Evolutionary conservation across 2,329 filamentous ascomycete genomes (phyloP).

Genomic region (Acrodontium crateriforme): DNA sequence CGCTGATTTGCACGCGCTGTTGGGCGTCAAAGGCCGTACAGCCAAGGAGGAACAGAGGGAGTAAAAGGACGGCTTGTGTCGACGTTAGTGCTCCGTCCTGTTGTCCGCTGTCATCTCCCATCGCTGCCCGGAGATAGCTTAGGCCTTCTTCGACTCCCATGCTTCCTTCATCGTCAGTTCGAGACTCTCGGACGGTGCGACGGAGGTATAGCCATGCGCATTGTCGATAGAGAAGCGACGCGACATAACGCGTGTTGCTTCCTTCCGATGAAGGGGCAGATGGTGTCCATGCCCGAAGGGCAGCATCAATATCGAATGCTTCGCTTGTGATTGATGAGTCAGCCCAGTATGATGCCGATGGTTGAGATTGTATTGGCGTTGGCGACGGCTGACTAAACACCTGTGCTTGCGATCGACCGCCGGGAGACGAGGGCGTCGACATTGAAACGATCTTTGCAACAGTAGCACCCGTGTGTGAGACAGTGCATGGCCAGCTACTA

Average conservation of each 20-base stretch:
- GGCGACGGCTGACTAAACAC: too few species aligned
- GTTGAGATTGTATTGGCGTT: too few species aligned
- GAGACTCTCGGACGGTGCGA: conserved; percentile 42
- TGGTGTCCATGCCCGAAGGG: conserved; percentile 56
- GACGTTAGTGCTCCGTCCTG: conserved; percentile 31
- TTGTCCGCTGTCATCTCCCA: conserved; percentile 14
- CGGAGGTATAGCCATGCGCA: conserved; percentile 51
- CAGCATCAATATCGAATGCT: conserved; percentile 61
- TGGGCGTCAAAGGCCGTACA: conserved; percentile 43
- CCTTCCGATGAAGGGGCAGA: too few species aligned
- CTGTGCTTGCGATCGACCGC: too few species aligned
- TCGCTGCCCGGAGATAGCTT: conserved; percentile 40
- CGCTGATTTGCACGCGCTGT: conserved; percentile 42
- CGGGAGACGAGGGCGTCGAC: too few species aligned
- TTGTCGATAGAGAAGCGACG: conserved; percentile 47
- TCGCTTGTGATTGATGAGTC: conserved; percentile 60
- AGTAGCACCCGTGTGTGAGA: too few species aligned
- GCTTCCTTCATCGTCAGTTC: conserved; percentile 40
- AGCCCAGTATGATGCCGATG: conserved; percentile 54
- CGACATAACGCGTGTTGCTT: conserved; percentile 42
- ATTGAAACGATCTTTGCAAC: too few species aligned
- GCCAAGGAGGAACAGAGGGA: conserved; percentile 48
- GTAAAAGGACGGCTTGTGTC: conserved; percentile 45
- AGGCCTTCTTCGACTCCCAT: conserved; percentile 46
- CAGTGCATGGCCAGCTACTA: too few species aligned